A percentile compares a stretch with the other conserved stretches of the same genome.
phyloP scores from a whole-genome alignment of 805 yeast genomes.

The Candida piceae region DNA sequence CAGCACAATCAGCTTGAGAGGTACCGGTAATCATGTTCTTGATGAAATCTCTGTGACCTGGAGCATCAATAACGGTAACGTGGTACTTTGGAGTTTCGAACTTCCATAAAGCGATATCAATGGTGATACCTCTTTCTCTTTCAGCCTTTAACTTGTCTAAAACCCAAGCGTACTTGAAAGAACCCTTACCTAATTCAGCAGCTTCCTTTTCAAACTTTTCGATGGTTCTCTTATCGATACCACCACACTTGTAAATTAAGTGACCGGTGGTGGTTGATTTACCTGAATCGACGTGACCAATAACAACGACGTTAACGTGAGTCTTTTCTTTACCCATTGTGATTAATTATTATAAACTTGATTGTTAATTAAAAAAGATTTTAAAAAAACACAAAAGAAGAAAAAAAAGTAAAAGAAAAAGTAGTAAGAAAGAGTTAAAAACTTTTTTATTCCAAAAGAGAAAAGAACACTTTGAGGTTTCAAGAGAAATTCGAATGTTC shows the following conservation, averaged over 20 bases:
- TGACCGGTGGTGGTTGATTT: conserved; percentile 99
- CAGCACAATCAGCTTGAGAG: conserved; percentile 90
- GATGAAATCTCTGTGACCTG: conserved; percentile 96
- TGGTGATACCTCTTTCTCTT: conserved; percentile 96
- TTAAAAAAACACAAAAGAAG: neutral
- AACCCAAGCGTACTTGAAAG: conserved; percentile 98
- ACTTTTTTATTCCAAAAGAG: neutral
- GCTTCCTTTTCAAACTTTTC: conserved; percentile 98
- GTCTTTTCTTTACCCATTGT: conserved; percentile 40
- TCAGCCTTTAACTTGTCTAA: conserved; percentile 94
- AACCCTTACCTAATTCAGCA: conserved; percentile 95
- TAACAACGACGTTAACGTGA: conserved; percentile 99
- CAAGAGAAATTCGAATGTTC: neutral
- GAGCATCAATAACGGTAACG: conserved; percentile 91
- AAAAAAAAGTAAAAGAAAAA: neutral
- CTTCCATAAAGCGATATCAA: conserved; percentile 89
- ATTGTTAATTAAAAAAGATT: neutral
- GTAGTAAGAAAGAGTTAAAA: no score
- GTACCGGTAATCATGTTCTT: conserved; percentile 96
- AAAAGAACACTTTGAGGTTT: neutral
- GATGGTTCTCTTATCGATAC: conserved; percentile 97
- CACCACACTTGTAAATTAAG: conserved; percentile 99
- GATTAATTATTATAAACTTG: neutral
- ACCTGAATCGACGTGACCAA: conserved; percentile 99
- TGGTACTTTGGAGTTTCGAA: conserved; percentile 87